Base-by-base conservation (phyloP, 1,284 basidiomycete genomes). In the Leccinum colubrinum region DNA sequence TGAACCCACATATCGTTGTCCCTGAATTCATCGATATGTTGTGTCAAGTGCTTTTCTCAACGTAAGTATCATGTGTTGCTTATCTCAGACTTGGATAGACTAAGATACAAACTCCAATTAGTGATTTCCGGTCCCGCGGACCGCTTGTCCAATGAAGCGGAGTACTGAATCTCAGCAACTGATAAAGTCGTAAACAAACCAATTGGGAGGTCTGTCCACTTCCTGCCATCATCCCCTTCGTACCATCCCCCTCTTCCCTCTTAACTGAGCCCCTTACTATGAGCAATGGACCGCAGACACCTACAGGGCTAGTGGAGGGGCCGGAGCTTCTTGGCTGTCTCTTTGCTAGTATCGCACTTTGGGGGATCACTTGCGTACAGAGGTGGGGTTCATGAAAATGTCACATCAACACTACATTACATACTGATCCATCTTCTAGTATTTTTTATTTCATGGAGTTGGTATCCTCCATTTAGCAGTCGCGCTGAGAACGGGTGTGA, bases 361-460 rank as follows among this genome's bases (percentile, higher is more conserved):
- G 43, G 43, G 43, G 17, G 43, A 46, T 46, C 43, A 7, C 43
- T 20, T 46, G 43, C 8, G 6, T 46, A 6, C 43, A 46, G 43
- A 46, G 43, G 43, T 46, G 43, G 35, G 43, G 17, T 12, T 20
- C 11, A 20, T 20, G 5, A 20, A 20, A 30, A 7, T 20, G 4
- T 9, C 15, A 20, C 27, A 20, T 50, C 6, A 14, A 27, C 39
- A 6, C 17, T 15, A 27, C 27, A 27, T 27, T 1, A 22, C 9
- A 56, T 37, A 25, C 15, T 66, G 39, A 58, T 39, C 15, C 0
- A 20, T 37, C 8, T 14, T 6, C 17, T 41, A 67, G 66, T 9
- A 30, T 67, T 20, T 67, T 66, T 58, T 67, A 70, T 46, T 67
- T 67, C 41, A 52, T 70, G 6, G 61, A 70, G 66, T 67, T 30